Evolutionary conservation across 345 rosid species (phyloP).

Genomic region (Moricandia moricandioides): DNA sequence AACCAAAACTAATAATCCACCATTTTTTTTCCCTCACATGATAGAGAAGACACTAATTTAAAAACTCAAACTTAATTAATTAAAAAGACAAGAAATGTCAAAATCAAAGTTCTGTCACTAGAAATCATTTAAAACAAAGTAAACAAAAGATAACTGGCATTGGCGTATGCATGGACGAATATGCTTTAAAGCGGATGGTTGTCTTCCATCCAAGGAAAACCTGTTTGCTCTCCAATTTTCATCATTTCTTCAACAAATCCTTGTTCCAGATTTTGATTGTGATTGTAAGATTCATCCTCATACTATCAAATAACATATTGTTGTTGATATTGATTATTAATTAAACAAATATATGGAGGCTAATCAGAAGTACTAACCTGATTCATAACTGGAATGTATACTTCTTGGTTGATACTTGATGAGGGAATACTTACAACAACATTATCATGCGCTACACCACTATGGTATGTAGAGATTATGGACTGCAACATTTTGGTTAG

Average conservation of each 20-base stretch:
- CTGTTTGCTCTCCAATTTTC: slow-evolving; percentile 2
- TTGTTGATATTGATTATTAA: neutral
- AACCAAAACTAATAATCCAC: neutral
- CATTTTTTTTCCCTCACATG: neutral
- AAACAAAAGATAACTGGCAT: neutral
- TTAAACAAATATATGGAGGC: neutral
- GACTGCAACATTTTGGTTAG: neutral
- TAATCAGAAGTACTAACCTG: neutral
- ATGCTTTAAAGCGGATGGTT: neutral
- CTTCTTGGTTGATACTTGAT: neutral
- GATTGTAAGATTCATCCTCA: slow-evolving; percentile 8
- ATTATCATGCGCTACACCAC: neutral
- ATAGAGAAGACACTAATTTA: neutral
- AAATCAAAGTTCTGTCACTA: neutral
- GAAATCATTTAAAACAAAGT: neutral
- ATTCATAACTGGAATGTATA: neutral
- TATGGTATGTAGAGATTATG: neutral
- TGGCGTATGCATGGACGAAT: neutral
- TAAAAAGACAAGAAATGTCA: neutral
- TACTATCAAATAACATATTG: neutral
- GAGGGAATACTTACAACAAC: neutral
- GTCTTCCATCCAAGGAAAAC: slow-evolving; percentile 23
- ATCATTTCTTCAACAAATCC: neutral
- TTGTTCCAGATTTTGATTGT: neutral
- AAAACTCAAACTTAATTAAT: neutral